Conservation (phyloP, 106 monocot species). For the Narthecium ossifragum region DNA sequence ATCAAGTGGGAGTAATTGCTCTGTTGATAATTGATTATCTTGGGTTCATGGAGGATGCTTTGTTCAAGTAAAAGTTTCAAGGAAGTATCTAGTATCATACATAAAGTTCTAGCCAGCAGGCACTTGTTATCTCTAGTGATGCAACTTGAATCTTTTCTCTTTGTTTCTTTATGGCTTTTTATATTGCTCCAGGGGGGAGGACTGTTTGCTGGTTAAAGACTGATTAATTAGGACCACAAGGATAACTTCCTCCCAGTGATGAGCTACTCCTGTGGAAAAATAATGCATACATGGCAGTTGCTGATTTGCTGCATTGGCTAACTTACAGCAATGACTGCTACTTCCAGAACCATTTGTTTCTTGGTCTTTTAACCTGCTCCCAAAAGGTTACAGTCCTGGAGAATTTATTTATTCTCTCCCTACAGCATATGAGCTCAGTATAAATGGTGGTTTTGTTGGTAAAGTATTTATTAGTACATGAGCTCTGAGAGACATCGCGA, state of each 20-base stretch:
- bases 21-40: not conserved
- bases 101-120: not conserved
- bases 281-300: too few relatives aligned
- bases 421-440: constrained; percentile 3
- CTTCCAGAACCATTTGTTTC: too few relatives aligned
- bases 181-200: too few relatives aligned
- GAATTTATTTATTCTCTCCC: not conserved
- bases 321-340: too few relatives aligned
- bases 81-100: constrained; percentile 1
- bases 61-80: not conserved
- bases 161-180: too few relatives aligned
- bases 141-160: constrained; percentile 10
- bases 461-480: not conserved
- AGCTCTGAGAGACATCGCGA: not conserved
- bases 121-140: not conserved
- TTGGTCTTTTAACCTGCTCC: too few relatives aligned
- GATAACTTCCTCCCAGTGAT: too few relatives aligned
- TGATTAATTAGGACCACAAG: too few relatives aligned
- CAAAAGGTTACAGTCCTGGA: too few relatives aligned
- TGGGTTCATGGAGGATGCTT: not conserved
- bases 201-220: too few relatives aligned
- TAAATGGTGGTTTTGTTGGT: constrained; percentile 5
- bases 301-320: too few relatives aligned
- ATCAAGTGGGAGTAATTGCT: constrained; percentile 13
- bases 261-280: too few relatives aligned